phyloP scores from a whole-genome alignment of 73 alveolate species.

The Paramecium pentaurelia region DNA sequence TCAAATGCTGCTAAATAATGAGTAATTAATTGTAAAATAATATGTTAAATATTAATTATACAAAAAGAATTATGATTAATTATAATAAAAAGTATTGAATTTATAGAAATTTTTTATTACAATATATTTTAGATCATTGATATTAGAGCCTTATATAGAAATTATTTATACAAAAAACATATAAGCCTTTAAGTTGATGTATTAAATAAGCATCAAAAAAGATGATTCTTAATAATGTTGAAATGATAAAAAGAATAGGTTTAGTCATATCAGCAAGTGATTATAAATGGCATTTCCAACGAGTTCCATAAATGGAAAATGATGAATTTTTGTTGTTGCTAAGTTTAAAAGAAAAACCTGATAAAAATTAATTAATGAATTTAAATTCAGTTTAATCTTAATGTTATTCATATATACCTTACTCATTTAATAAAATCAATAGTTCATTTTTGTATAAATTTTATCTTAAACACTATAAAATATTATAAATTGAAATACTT shows the following conservation, averaged over 20 bases:
- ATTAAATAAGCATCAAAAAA: no score
- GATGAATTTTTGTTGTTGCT: no score
- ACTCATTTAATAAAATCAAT: neutral
- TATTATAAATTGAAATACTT: neutral
- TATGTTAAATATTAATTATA: neutral
- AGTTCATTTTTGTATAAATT: neutral
- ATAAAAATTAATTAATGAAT: neutral
- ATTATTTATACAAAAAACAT: no score
- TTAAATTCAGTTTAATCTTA: neutral
- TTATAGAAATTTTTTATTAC: no score
- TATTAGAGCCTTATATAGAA: no score
- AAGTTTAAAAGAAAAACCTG: neutral
- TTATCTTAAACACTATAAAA: neutral
- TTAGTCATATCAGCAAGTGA: no score
- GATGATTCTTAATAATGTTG: no score
- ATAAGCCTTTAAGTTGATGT: no score
- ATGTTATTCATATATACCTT: neutral
- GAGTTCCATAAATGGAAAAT: no score
- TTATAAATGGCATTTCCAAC: no score
- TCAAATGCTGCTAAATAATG: constrained; percentile 29
- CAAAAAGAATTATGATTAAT: neutral
- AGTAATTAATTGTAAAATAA: neutral
- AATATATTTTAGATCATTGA: no score
- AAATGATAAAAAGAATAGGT: no score
- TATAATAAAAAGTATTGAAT: neutral